These are phyloP conservation scores for Phytopythium boreale DNA, from an alignment of 352 stramenopile genomes.

Conservation along the genomic window DNA sequence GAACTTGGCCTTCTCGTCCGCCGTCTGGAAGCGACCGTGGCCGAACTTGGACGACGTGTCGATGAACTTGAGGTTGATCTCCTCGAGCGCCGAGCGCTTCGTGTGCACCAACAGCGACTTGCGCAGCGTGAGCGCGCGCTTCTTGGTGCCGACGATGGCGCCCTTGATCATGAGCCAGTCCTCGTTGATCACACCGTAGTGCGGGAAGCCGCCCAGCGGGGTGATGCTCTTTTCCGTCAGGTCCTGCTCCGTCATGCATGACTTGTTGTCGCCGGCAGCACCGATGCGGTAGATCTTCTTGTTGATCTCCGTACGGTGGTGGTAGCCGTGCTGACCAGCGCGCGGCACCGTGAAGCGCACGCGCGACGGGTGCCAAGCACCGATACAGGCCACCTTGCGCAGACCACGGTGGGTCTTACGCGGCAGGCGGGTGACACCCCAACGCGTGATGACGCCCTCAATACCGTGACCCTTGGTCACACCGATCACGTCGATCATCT, in stretches of 20 bases:
- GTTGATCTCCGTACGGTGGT: conserved; percentile 99
- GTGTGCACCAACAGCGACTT: conserved; percentile 98
- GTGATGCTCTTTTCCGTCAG: conserved; percentile 99
- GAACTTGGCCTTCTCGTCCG: conserved; percentile 99
- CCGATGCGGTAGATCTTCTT: conserved; percentile 99
- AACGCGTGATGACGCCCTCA: conserved; percentile 99
- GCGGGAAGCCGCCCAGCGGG: conserved; percentile 99
- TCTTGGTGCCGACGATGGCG: conserved; percentile 97
- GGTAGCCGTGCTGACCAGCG: conserved; percentile 99
- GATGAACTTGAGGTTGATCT: conserved; percentile 96
- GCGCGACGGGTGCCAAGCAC: conserved; percentile 99
- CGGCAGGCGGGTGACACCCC: conserved; percentile 98
- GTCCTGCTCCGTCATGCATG: conserved; percentile 97
- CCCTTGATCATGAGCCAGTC: conserved; percentile 99
- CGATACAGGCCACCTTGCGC: conserved; percentile 99
- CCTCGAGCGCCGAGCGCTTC: conserved; percentile 96
- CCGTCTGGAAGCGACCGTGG: conserved; percentile 99
- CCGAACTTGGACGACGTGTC: conserved; percentile 99
- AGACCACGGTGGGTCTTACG: conserved; percentile 99
- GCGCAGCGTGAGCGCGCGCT: conserved; percentile 97
- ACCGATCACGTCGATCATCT: conserved; percentile 98
- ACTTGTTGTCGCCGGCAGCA: conserved; percentile 90
- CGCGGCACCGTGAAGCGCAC: conserved; percentile 98
- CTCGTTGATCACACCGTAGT: conserved; percentile 99
- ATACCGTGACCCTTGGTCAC: conserved; percentile 99